Evolutionary conservation across 805 yeast species (phyloP).

Genomic region (Saturnispora kantuleensis): DNA sequence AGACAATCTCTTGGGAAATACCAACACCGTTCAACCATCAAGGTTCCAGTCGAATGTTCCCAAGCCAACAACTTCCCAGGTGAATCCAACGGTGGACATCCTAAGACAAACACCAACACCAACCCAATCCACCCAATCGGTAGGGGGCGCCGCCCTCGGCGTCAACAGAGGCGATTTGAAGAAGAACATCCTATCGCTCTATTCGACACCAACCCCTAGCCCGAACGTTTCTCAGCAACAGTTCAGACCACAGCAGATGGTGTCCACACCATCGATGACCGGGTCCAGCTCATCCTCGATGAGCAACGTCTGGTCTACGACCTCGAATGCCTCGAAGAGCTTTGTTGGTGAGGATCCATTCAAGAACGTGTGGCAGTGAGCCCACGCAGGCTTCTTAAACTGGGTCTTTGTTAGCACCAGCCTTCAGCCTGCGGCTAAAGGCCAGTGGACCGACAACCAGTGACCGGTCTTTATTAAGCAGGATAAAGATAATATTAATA

Average conservation of each 20-base stretch:
- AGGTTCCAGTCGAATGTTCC: constrained; percentile 8
- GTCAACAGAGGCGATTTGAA: constrained; percentile 72
- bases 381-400: neutral
- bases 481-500: neutral
- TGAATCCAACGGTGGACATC: constrained; percentile 6
- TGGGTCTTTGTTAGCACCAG: neutral
- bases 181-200: constrained; percentile 81
- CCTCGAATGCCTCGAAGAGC: constrained; percentile 7
- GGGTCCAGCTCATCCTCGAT: constrained; percentile 1
- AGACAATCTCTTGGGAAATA: constrained; percentile 5
- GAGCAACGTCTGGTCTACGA: constrained; percentile 12
- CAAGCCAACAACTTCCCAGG: neutral
- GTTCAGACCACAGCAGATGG: constrained; percentile 7
- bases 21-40: constrained; percentile 5
- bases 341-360: constrained; percentile 21
- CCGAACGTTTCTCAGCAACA: constrained; percentile 1
- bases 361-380: constrained; percentile 24
- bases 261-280: constrained; percentile 2
- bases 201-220: constrained; percentile 47
- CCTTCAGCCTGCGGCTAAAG: too few species aligned
- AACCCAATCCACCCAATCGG: constrained; percentile 11
- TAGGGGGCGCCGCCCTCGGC: too few species aligned
- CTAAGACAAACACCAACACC: constrained; percentile 6
- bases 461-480: too few species aligned
- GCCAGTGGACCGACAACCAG: too few species aligned